Percentiles rank a stretch among this genome's conserved stretches.
These are phyloP conservation scores for Cystobasidium tubakii DNA, from an alignment of 768 basidiomycete species.

Conservation along the genomic window DNA sequence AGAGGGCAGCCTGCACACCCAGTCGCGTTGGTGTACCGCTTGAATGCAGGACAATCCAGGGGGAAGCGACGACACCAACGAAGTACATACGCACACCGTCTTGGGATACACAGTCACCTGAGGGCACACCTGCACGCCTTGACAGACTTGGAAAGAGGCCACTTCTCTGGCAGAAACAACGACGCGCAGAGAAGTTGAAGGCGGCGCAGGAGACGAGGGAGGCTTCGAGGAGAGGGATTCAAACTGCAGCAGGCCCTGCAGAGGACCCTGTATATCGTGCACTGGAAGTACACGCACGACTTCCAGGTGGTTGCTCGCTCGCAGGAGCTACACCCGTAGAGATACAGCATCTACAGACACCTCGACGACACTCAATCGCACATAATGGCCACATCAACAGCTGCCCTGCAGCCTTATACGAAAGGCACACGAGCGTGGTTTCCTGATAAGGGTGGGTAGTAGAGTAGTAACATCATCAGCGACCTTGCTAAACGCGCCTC, in stretches of 20 bases:
- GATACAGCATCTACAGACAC: too few species aligned
- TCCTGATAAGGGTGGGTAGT: constrained; percentile 55
- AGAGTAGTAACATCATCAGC: too few species aligned
- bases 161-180: not conserved
- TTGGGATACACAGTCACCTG: not conserved
- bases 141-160: not conserved
- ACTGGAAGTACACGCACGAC: not conserved
- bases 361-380: not conserved
- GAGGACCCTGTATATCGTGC: not conserved
- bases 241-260: not conserved
- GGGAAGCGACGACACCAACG: too few species aligned
- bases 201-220: not conserved
- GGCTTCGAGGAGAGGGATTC: not conserved
- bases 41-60: not conserved
- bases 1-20: not conserved
- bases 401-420: constrained; percentile 25
- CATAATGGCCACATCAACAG: not conserved
- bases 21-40: not conserved
- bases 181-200: not conserved
- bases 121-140: not conserved
- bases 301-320: not conserved
- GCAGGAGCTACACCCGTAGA: not conserved
- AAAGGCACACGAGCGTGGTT: constrained; percentile 55
- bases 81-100: too few species aligned
- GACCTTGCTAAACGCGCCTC: not conserved